phyloP scores from a whole-genome alignment of 106 monocot genomes.

The Vanilla planifolia region DNA sequence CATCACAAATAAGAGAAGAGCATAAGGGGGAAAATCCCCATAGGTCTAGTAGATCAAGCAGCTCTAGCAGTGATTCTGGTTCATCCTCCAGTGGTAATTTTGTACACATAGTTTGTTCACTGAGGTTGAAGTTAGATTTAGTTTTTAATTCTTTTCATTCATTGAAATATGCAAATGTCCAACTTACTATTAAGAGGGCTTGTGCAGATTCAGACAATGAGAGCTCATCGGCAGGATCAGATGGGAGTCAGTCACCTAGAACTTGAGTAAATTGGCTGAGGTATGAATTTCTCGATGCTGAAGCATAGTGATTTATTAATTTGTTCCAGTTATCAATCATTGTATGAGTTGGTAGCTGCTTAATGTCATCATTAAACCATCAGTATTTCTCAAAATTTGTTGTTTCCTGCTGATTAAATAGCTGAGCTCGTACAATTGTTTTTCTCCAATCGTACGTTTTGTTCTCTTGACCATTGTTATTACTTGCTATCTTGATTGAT shows the following conservation, averaged over 20 bases:
- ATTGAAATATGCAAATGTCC: background rate
- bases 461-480: no score
- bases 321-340: background rate
- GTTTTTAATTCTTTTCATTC: background rate
- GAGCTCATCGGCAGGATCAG: conserved; percentile 50
- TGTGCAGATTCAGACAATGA: conserved; percentile 57
- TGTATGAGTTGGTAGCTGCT: background rate
- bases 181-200: conserved; percentile 2
- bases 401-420: no score
- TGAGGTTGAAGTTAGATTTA: background rate
- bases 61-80: conserved; percentile 66
- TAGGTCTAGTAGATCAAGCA: conserved; percentile 54
- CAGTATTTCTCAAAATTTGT: no score
- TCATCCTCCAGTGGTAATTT: conserved; percentile 55
- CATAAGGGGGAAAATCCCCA: conserved; percentile 29
- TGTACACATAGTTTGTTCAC: background rate
- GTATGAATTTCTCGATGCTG: background rate
- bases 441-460: no score
- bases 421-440: no score
- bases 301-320: background rate
- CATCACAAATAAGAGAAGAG: conserved; percentile 30
- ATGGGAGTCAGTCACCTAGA: conserved; percentile 31
- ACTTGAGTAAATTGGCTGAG: conserved; percentile 16
- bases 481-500: no score
- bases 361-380: background rate